Evolutionary conservation across 768 basidiomycete genomes (phyloP).

Genomic region (Lentinus brumalis): DNA sequence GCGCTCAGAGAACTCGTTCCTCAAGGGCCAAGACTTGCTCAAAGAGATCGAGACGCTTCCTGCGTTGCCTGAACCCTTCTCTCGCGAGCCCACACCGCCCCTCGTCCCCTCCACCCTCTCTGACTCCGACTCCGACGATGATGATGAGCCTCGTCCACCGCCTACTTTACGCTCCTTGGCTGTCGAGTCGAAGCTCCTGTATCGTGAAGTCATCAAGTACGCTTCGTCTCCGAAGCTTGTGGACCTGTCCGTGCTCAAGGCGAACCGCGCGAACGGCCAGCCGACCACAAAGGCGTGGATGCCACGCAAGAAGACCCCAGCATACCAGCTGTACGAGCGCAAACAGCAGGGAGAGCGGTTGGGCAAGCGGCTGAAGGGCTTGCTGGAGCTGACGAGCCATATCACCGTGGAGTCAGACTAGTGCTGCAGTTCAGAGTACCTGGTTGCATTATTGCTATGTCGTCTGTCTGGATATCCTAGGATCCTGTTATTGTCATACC

Average conservation of each 20-base stretch:
- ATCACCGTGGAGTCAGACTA: slow-evolving; percentile 13
- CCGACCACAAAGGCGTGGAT: slow-evolving; percentile 66
- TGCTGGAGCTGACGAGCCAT: slow-evolving; percentile 66
- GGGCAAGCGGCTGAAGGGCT: slow-evolving; percentile 65
- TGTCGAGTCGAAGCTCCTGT: slow-evolving; percentile 83
- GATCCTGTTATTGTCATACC: slow-evolving; percentile 23
- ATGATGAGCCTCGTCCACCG: slow-evolving; percentile 44
- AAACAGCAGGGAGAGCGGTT: slow-evolving; percentile 76
- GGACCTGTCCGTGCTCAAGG: slow-evolving; percentile 69
- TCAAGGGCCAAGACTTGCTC: slow-evolving; percentile 91
- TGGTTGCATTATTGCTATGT: slow-evolving; percentile 3
- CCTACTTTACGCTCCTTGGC: slow-evolving; percentile 66
- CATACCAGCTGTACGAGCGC: slow-evolving; percentile 77
- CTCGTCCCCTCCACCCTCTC: slow-evolving; percentile 65
- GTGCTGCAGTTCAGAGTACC: not conserved
- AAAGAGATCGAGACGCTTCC: slow-evolving; percentile 78
- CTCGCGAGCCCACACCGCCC: slow-evolving; percentile 62
- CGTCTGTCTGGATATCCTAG: slow-evolving; percentile 14
- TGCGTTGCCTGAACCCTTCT: slow-evolving; percentile 51
- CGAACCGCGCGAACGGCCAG: slow-evolving; percentile 51
- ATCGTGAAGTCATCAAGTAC: slow-evolving; percentile 86
- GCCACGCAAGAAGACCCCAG: slow-evolving; percentile 78
- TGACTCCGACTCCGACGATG: slow-evolving; percentile 65
- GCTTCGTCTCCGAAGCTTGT: slow-evolving; percentile 84
- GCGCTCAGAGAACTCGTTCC: slow-evolving; percentile 90